phyloP scores from a whole-genome alignment of 805 yeast species.

The Saccharomycopsis microspora region DNA sequence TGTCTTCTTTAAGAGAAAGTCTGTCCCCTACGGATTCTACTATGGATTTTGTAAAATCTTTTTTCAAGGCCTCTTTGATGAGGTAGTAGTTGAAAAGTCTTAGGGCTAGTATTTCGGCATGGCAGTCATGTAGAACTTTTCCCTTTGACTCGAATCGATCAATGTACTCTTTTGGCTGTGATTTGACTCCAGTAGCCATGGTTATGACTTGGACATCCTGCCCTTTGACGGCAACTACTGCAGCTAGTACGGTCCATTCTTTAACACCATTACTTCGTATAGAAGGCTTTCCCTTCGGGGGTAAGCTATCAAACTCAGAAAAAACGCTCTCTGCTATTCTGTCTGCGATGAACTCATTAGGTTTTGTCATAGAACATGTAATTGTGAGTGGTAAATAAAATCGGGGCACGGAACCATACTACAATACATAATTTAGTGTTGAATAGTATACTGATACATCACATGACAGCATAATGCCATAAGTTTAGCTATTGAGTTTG shows the following conservation, averaged over 20 bases:
- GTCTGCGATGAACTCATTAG: background rate
- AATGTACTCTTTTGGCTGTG: conserved; percentile 44
- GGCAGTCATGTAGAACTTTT: conserved; percentile 68
- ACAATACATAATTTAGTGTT: no score
- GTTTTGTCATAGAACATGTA: no score
- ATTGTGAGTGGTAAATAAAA: no score
- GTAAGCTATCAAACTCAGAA: conserved; percentile 36
- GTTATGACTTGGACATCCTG: conserved; percentile 7
- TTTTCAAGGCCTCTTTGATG: conserved; percentile 28
- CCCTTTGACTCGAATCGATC: conserved; percentile 36
- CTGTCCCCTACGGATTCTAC: background rate
- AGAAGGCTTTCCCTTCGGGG: conserved; percentile 46
- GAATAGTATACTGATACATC: no score
- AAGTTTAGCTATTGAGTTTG: no score
- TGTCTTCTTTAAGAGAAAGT: conserved; percentile 22
- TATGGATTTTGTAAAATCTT: no score
- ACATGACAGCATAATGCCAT: no score
- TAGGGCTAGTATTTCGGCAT: conserved; percentile 75
- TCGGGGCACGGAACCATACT: no score
- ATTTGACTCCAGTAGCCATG: conserved; percentile 76
- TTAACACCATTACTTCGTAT: conserved; percentile 47
- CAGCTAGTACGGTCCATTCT: conserved; percentile 84
- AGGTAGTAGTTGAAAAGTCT: conserved; percentile 58
- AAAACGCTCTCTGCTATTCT: background rate
- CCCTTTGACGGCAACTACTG: conserved; percentile 38